A percentile compares a stretch with the other conserved stretches of the same genome.
Evolutionary conservation across 768 basidiomycete species (phyloP).

Genomic region (Kwoniella mangroviensis): DNA sequence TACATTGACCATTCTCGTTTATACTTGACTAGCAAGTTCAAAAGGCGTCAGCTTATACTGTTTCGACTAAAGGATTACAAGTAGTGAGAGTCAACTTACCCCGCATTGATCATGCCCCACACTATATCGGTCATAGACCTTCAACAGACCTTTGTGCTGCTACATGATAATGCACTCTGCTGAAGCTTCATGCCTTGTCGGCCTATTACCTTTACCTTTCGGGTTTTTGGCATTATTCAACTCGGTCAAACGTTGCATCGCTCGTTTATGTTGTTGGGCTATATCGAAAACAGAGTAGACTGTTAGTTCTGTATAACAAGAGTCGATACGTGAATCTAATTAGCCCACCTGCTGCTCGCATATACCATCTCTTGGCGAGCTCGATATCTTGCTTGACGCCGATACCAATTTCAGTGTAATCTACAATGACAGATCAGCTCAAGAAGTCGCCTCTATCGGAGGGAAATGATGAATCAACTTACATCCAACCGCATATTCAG

Average conservation of each 20-base stretch:
- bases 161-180: conserved; percentile 85
- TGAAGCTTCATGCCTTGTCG: conserved; percentile 90
- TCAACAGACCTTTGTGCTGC: not conserved
- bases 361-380: conserved; percentile 97
- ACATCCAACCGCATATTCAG: conserved; percentile 93
- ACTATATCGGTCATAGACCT: not conserved
- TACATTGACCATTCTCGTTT: conserved; percentile 6
- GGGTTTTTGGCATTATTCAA: conserved; percentile 72
- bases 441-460: not conserved
- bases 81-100: not conserved
- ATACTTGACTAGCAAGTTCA: not conserved
- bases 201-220: conserved; percentile 72
- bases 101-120: not conserved
- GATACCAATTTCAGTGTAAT: conserved; percentile 97
- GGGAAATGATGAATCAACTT: conserved; percentile 24
- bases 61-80: not conserved
- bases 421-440: conserved; percentile 56
- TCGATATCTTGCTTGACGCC: conserved; percentile 95
- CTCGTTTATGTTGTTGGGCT: conserved; percentile 98
- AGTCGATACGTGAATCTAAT: not conserved
- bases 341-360: conserved; percentile 86
- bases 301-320: not conserved
- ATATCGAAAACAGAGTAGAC: not conserved
- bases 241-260: conserved; percentile 93
- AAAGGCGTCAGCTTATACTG: not conserved